Base-by-base conservation (phyloP, 306 rosid species). In the Malus sieversii region DNA sequence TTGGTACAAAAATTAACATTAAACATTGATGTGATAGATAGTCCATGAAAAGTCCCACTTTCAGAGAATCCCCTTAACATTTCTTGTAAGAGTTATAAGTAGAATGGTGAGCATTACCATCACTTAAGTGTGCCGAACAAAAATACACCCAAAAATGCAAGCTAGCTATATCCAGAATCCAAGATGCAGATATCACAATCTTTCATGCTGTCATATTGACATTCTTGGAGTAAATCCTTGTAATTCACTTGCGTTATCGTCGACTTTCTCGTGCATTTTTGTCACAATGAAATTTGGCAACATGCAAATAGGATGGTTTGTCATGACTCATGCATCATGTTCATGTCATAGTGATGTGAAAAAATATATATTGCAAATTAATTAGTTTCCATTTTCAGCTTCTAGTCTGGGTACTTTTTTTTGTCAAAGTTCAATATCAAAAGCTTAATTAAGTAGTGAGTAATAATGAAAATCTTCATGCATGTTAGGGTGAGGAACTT, bases 281-380 rank as follows among this genome's bases (percentile, higher is more conserved):
- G 42, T 40, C 68, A 73, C 20, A 10, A 42, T 1, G 77, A 59
- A 40, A 8, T 42, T 60, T 73, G 68, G 77, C 68, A 73, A 73
- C 57, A 25, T 60, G 4, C 68, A 59, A 60, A 60, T 62, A 2
- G 30, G 25, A 53, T 71, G 30, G 66, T n/a, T 8, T 51, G 61
- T 11, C 20, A 11, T 52, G 38, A 25, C 33, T 25, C 66, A 48
- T 66, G 23, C 27, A 66, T 5, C 22, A 18, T 59, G 76, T 48
- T n/a, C 76, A 72, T 23, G 27, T 73, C 77, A 73, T 60, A 23
- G 27, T 40, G 77, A 42, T 20, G 68, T 25, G 77, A n/a, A 5
- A 63, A 63, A 30, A 23, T 61, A 61, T 22, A 12, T 23, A 27
- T 61, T 23, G 66, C 33, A 27, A 61, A 61, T 61, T 9, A 40